A percentile compares a stretch with the other conserved stretches of the same genome.
Conservation (phyloP, 169 alveolate genomes). For the Eimeria maxima region DNA sequence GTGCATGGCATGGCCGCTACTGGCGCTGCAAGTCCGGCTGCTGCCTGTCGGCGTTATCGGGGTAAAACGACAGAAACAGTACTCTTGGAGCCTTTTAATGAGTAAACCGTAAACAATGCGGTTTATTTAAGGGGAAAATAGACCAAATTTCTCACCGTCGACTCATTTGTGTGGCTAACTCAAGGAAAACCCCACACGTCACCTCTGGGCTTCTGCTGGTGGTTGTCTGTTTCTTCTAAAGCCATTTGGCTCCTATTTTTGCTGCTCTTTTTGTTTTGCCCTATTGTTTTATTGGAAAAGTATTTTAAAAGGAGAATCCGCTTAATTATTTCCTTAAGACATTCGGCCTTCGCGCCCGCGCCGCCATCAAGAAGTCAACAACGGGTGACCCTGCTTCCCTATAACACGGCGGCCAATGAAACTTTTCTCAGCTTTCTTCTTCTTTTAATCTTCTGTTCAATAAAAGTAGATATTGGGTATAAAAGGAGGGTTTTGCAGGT, state of each 20-base stretch:
- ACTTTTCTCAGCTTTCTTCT: not conserved
- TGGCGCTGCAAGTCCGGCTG: conserved; percentile 15
- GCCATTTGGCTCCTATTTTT: not conserved
- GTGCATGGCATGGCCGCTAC: not conserved
- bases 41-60: not conserved
- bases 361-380: not conserved
- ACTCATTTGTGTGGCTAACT: not conserved
- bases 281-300: not conserved
- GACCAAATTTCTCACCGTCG: not conserved
- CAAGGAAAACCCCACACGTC: not conserved
- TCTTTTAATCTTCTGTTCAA: not conserved
- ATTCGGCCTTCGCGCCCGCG: not conserved
- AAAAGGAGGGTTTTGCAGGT: not conserved
- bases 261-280: not conserved
- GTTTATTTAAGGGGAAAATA: not conserved
- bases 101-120: not conserved
- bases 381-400: not conserved
- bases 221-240: not conserved
- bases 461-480: not conserved
- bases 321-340: not conserved
- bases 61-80: not conserved
- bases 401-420: not conserved
- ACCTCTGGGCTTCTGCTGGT: not conserved
- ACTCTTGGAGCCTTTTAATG: not conserved
- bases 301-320: not conserved